Evolutionary conservation across 768 basidiomycete species (phyloP).

Genomic region (Lactifluus subvellereus): DNA sequence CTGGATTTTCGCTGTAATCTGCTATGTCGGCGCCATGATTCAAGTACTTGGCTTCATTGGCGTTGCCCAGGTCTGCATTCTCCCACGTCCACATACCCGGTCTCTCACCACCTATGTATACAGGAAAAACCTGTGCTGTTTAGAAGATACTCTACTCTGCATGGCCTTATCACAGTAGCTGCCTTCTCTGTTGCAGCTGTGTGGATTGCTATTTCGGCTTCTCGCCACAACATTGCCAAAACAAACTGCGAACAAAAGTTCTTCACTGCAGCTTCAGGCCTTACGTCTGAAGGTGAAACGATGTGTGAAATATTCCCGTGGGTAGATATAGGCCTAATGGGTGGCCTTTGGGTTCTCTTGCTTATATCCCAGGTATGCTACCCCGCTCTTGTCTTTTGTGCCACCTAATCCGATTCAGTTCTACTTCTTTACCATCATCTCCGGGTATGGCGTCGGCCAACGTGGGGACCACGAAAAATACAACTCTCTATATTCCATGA

Average conservation of each 20-base stretch:
- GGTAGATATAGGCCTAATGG: conserved; percentile 91
- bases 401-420: conserved; percentile 37
- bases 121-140: conserved; percentile 65
- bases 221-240: conserved; percentile 68
- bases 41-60: conserved; percentile 86
- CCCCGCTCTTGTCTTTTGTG: conserved; percentile 28
- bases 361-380: conserved; percentile 65
- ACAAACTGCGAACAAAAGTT: conserved; percentile 55
- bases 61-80: conserved; percentile 58
- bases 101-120: conserved; percentile 2
- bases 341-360: conserved; percentile 76
- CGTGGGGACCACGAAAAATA: conserved; percentile 78
- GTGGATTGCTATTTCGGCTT: conserved; percentile 77
- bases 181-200: conserved; percentile 74
- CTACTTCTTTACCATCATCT: conserved; percentile 44
- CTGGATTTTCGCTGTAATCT: conserved; percentile 67
- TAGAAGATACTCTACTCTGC: conserved; percentile 63
- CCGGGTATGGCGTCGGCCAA: conserved; percentile 67
- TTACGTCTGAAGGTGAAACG: conserved; percentile 50
- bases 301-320: conserved; percentile 90
- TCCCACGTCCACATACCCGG: neutral
- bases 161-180: conserved; percentile 46
- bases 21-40: conserved; percentile 66
- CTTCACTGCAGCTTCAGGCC: conserved; percentile 38
- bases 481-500: conserved; percentile 60